Conservation (phyloP, 2,329 filamentous ascomycete genomes). For the Bipolaris cookei region DNA sequence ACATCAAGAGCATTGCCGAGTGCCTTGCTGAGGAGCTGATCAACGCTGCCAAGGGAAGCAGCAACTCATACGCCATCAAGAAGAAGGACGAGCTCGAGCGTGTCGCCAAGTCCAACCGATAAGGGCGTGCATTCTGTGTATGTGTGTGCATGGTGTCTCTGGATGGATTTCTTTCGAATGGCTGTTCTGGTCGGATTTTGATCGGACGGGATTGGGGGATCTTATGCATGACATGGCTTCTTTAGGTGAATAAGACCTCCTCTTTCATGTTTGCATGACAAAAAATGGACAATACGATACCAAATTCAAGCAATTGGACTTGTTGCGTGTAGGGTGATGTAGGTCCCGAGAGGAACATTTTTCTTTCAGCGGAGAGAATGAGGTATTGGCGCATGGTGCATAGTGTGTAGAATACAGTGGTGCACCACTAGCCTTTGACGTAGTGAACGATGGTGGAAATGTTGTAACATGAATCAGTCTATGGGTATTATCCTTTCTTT, state of each 20-base stretch:
- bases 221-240: slow-evolving; percentile 48
- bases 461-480: slow-evolving; percentile 2
- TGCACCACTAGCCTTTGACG: not conserved
- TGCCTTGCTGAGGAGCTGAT: slow-evolving; percentile 99
- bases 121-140: slow-evolving; percentile 60
- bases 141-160: slow-evolving; percentile 41
- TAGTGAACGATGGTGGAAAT: not conserved
- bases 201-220: slow-evolving; percentile 41
- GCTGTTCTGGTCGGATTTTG: slow-evolving; percentile 38
- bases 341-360: not conserved
- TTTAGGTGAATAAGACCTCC: slow-evolving; percentile 48
- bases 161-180: slow-evolving; percentile 45
- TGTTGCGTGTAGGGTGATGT: slow-evolving; percentile 21
- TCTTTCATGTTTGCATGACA: slow-evolving; percentile 51
- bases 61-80: slow-evolving; percentile 99
- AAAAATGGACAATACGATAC: slow-evolving; percentile 44
- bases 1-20: slow-evolving; percentile 99
- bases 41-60: slow-evolving; percentile 99
- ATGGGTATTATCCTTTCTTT: slow-evolving; percentile 12
- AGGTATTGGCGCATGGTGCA: not conserved
- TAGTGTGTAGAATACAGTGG: not conserved
- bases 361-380: not conserved
- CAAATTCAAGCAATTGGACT: slow-evolving; percentile 11
- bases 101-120: slow-evolving; percentile 99
- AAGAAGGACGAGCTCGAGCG: slow-evolving; percentile 99